Percentiles rank a stretch among this genome's conserved stretches.
phyloP scores from a whole-genome alignment of 257 asterid species.

The Capsicum baccatum region DNA sequence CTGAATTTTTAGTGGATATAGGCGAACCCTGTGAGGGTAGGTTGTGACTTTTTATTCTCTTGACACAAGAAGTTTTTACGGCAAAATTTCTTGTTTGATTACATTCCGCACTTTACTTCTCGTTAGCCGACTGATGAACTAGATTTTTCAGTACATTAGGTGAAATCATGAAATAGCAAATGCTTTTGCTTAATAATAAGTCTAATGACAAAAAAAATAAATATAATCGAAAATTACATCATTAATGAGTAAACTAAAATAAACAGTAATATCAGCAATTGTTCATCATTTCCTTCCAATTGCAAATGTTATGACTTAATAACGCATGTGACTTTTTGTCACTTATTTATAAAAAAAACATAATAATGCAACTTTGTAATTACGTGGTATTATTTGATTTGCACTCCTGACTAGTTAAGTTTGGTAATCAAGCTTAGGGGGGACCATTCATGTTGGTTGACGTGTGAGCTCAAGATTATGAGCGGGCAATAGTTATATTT shows the following conservation, averaged over 20 bases:
- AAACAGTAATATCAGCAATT: not conserved
- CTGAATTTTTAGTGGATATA: no score
- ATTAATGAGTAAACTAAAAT: not conserved
- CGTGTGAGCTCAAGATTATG: not conserved
- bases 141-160: no score
- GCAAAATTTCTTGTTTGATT: no score
- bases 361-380: not conserved
- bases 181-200: not conserved
- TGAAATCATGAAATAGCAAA: not conserved
- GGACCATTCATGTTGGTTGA: not conserved
- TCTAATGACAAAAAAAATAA: not conserved
- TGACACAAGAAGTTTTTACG: no score
- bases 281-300: not conserved
- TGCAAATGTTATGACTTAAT: not conserved
- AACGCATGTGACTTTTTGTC: not conserved
- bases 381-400: not conserved
- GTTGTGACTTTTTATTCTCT: no score
- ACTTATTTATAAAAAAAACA: not conserved
- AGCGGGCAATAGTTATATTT: slow-evolving; percentile 10
- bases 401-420: not conserved
- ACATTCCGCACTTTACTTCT: no score
- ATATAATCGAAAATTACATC: not conserved
- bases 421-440: not conserved
- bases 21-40: no score
- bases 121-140: no score